phyloP scores from a whole-genome alignment of 2,329 filamentous ascomycete genomes.

The Trichophyton schoenleinii region DNA sequence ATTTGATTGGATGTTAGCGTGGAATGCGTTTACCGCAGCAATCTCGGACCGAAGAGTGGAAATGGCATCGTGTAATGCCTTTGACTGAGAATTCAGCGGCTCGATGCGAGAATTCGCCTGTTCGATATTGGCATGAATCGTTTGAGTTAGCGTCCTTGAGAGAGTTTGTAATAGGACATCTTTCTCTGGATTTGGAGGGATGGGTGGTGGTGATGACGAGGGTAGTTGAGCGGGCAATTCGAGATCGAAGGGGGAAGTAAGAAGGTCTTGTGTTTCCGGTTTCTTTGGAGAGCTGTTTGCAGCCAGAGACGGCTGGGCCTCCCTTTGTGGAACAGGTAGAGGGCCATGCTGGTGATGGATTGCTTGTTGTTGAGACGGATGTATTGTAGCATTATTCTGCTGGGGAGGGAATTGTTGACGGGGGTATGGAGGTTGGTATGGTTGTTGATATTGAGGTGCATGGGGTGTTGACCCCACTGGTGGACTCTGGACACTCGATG shows the following conservation, averaged over 20 bases:
- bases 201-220: slow-evolving; percentile 56
- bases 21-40: slow-evolving; percentile 56
- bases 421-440: background rate
- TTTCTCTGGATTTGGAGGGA: slow-evolving; percentile 92
- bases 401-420: slow-evolving; percentile 14
- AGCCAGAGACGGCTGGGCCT: slow-evolving; percentile 6
- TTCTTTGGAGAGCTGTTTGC: slow-evolving; percentile 18
- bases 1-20: slow-evolving; percentile 60
- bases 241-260: slow-evolving; percentile 51
- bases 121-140: slow-evolving; percentile 54
- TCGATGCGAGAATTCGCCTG: slow-evolving; percentile 64
- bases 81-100: slow-evolving; percentile 65
- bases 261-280: slow-evolving; percentile 40
- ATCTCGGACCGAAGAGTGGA: slow-evolving; percentile 61
- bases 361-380: slow-evolving; percentile 10
- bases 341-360: slow-evolving; percentile 20
- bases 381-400: slow-evolving; percentile 2
- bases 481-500: background rate
- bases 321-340: slow-evolving; percentile 14
- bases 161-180: slow-evolving; percentile 72
- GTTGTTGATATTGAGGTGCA: slow-evolving; percentile 7
- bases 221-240: slow-evolving; percentile 38
- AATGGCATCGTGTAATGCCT: slow-evolving; percentile 60
- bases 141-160: slow-evolving; percentile 54
- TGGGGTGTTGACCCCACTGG: background rate